Percentiles rank a stretch among this genome's conserved stretches.
Evolutionary conservation across 1,284 basidiomycete genomes (phyloP).

Genomic region (Coniferiporia sulphurascens): DNA sequence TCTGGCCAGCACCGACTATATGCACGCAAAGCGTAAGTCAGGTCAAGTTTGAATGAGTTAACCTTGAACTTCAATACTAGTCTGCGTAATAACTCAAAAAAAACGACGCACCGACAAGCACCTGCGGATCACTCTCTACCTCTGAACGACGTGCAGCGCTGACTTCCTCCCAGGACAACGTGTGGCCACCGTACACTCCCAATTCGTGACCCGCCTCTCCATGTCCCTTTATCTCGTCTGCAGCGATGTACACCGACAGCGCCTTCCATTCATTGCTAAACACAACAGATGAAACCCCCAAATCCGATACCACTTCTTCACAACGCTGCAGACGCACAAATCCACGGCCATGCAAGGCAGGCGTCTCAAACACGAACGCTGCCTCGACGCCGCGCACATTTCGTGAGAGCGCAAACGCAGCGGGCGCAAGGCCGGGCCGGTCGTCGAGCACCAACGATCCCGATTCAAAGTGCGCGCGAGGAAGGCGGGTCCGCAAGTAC

Average conservation of each 20-base stretch:
- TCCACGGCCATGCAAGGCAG: conserved; percentile 33
- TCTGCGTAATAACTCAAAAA: neutral
- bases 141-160: conserved; percentile 21
- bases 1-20: conserved; percentile 51
- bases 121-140: conserved; percentile 32
- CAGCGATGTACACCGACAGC: conserved; percentile 27
- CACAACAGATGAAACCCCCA: conserved; percentile 9
- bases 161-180: conserved; percentile 31
- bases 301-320: conserved; percentile 2
- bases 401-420: conserved; percentile 22
- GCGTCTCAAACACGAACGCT: conserved; percentile 39
- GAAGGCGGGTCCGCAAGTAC: conserved; percentile 27
- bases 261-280: conserved; percentile 29
- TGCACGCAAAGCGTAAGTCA: neutral
- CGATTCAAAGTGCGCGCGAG: conserved; percentile 21
- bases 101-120: conserved; percentile 27
- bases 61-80: neutral
- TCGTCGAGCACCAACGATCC: conserved; percentile 30
- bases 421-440: conserved; percentile 25
- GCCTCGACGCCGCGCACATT: conserved; percentile 27
- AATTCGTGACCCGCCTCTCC: conserved; percentile 30
- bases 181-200: conserved; percentile 31
- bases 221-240: conserved; percentile 31
- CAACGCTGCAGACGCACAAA: conserved; percentile 32
- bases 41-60: too few species aligned